A percentile compares a stretch with the other conserved stretches of the same genome.
These are phyloP conservation scores for Fusarium denticulatum DNA, from an alignment of 2,329 filamentous ascomycete species.

Conservation along the genomic window DNA sequence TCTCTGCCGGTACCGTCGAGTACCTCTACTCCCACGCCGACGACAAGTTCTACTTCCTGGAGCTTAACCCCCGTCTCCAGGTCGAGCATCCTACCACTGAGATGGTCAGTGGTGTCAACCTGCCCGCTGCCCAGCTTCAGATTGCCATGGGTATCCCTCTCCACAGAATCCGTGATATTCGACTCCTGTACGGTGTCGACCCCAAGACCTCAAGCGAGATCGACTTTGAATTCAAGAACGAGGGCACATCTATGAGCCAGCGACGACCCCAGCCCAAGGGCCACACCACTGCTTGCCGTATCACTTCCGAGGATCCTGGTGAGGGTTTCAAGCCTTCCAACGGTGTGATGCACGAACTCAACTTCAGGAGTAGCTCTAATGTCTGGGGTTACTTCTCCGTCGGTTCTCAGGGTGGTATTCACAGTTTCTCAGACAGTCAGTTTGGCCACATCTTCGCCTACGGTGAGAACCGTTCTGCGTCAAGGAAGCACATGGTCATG, in stretches of 20 bases:
- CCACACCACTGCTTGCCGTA: constrained; percentile 97
- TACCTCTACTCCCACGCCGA: constrained; percentile 98
- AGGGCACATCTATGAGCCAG: constrained; percentile 84
- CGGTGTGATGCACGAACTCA: constrained; percentile 98
- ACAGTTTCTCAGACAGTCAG: constrained; percentile 98
- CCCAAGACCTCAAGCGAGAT: constrained; percentile 87
- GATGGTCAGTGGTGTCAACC: constrained; percentile 98
- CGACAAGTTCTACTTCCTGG: constrained; percentile 99
- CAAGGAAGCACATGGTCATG: constrained; percentile 98
- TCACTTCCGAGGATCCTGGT: constrained; percentile 97
- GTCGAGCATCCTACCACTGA: constrained; percentile 99
- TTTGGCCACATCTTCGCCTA: constrained; percentile 99
- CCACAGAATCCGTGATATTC: constrained; percentile 94
- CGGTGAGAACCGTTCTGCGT: constrained; percentile 95
- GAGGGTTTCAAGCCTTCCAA: constrained; percentile 99
- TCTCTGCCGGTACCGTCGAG: constrained; percentile 98
- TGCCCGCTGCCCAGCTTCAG: constrained; percentile 97
- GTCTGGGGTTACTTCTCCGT: constrained; percentile 99
- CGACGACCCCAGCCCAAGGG: constrained; percentile 92
- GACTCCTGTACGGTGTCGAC: constrained; percentile 94
- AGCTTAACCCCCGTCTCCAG: constrained; percentile 98
- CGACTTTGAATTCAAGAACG: constrained; percentile 94
- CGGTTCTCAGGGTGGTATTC: constrained; percentile 93
- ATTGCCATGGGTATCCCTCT: constrained; percentile 98
- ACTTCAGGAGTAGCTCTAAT: constrained; percentile 98